Percentiles rank a stretch among this genome's conserved stretches.
Evolutionary conservation across 176 grass and related monocot genomes (phyloP).

Genomic region (Oryza meyeriana): DNA sequence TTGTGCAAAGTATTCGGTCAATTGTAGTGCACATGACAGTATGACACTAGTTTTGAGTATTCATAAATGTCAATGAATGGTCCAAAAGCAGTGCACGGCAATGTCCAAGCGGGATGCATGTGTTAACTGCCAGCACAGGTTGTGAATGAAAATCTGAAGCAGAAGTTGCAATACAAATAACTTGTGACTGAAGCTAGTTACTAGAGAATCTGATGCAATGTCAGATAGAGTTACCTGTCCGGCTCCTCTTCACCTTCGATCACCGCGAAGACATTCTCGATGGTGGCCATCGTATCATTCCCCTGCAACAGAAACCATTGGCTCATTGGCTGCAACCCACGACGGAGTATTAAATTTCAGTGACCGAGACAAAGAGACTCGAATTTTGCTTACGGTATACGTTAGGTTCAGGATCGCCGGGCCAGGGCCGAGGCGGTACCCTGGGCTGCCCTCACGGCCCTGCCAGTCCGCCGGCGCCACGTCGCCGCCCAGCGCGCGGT

Average conservation of each 20-base stretch:
- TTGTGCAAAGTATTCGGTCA: neutral
- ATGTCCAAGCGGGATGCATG: neutral
- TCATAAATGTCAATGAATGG: neutral
- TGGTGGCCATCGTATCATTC: slow-evolving; percentile 69
- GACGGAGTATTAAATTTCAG: neutral
- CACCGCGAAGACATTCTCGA: slow-evolving; percentile 73
- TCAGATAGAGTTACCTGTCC: slow-evolving; percentile 53
- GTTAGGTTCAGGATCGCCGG: slow-evolving; percentile 73
- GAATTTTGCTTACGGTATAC: slow-evolving; percentile 43
- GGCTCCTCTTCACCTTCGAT: slow-evolving; percentile 80
- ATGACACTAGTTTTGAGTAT: too few species aligned
- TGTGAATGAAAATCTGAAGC: neutral
- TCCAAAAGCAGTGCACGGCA: neutral
- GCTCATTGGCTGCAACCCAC: neutral
- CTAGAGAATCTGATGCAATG: neutral
- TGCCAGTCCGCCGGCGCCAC: slow-evolving; percentile 73
- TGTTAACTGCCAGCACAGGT: neutral
- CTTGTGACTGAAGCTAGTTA: too few species aligned
- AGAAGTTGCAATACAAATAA: too few species aligned
- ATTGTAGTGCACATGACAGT: neutral
- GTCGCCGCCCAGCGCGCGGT: slow-evolving; percentile 42
- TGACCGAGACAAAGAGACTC: neutral
- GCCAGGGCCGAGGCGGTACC: slow-evolving; percentile 73
- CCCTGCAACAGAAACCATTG: slow-evolving; percentile 41
- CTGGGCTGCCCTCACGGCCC: slow-evolving; percentile 38